Percentiles rank a stretch among this genome's conserved stretches.
phyloP scores from a whole-genome alignment of 306 rosid genomes.

The Quercus wislizeni region DNA sequence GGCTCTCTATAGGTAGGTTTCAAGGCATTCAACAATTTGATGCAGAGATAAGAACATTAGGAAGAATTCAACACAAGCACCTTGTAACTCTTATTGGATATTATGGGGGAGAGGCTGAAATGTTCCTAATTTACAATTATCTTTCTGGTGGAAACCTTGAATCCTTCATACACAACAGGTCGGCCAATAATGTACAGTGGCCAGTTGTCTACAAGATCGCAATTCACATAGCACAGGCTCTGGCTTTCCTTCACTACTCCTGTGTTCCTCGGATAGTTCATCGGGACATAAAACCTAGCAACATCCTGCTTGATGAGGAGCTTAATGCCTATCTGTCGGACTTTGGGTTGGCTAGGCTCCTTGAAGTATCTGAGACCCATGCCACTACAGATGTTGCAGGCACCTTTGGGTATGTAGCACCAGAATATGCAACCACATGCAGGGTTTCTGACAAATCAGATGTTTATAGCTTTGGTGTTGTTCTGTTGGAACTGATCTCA shows the following conservation, averaged over 20 bases:
- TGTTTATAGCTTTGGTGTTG: slow-evolving; percentile 75
- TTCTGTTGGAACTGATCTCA: slow-evolving; percentile 56
- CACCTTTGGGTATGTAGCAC: slow-evolving; percentile 78
- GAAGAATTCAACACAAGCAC: slow-evolving; percentile 62
- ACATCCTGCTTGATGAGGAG: slow-evolving; percentile 61
- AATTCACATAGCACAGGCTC: slow-evolving; percentile 57
- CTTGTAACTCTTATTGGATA: slow-evolving; percentile 76
- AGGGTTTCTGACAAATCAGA: slow-evolving; percentile 70
- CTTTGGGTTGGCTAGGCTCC: slow-evolving; percentile 67
- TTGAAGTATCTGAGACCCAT: slow-evolving; percentile 69
- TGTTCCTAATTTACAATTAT: slow-evolving; percentile 70
- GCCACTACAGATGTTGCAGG: slow-evolving; percentile 78
- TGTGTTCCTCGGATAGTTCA: slow-evolving; percentile 74
- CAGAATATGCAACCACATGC: slow-evolving; percentile 74
- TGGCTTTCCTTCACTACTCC: slow-evolving; percentile 64
- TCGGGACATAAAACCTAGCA: slow-evolving; percentile 80
- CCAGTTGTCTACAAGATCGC: slow-evolving; percentile 58
- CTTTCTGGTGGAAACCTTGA: slow-evolving; percentile 76
- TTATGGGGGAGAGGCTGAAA: slow-evolving; percentile 58
- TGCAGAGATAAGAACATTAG: slow-evolving; percentile 69
- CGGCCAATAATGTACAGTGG: slow-evolving; percentile 45
- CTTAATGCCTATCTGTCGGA: slow-evolving; percentile 64
- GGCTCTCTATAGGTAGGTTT: slow-evolving; percentile 57
- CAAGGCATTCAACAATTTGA: slow-evolving; percentile 74
- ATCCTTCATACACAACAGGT: slow-evolving; percentile 53